Evolutionary conservation across 371 early-diverging fungal species (phyloP), one percentile per base, ranked within the genome.

Genomic region (Apophysomyces trapeziformis): DNA sequence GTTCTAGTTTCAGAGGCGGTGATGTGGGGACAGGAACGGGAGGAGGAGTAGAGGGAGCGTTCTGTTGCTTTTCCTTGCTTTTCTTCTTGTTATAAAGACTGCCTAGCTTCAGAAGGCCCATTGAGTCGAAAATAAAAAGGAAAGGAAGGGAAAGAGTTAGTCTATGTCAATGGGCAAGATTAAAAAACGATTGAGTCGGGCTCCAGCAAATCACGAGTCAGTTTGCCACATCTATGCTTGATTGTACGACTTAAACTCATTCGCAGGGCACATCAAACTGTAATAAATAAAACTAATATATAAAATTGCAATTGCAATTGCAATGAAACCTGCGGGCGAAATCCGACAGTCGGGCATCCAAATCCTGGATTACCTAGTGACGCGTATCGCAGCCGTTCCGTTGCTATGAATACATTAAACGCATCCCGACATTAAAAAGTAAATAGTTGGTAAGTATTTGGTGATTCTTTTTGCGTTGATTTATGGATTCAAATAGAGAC

Each of bases 101-200:
- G 38, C 70, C 71, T 16, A 75, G 38, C 37, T 71, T 75, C 63
- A 74, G 61, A 41, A 76, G 58, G 5, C 75, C 77, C 74, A 73
- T 77, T 5, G 32, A 47, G 38, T 32, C 46, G 44, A 59, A 50
- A 60, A 68, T 57, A n/a, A 57, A 60, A 11, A 60, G 62, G 47
- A 37, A 63, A 62, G 45, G 61, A 37, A 61, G 26, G 57, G 58
- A 64, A 57, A 64, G 60, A 71, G 59, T 21, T 26, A 2, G 54
- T 21, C 4, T 21, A 50, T 18, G n/a, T 18, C 21, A 21, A 50
- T 50, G 54, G 47, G 47, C 54, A 50, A 45, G 35, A 36, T 60
- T 38, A 21, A 61, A 57, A 63, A 61, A 62, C 16, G 47, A 14
- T 61, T 58, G 46, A 50, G n/a, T 57, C 35, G 32, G 54, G 54